Evolutionary conservation across 176 grass and related monocot genomes (phyloP).

Genomic region (maize (Zea mays)): DNA sequence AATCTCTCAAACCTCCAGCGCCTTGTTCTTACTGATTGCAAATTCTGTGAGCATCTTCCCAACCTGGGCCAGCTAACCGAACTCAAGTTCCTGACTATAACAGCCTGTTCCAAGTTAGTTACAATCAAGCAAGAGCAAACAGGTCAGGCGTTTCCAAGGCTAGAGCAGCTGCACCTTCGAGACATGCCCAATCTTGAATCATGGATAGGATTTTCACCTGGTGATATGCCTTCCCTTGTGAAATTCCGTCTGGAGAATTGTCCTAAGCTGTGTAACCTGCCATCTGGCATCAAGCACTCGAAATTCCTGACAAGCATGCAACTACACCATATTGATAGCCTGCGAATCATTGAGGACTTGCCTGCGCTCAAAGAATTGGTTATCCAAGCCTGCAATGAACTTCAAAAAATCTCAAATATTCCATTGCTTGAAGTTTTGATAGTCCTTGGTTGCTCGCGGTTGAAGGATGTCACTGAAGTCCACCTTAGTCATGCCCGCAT

Average conservation of each 20-base stretch:
- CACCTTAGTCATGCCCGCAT: conserved; percentile 39
- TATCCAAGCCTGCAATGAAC: conserved; percentile 32
- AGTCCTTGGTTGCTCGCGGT: conserved; percentile 33
- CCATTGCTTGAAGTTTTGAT: conserved; percentile 46
- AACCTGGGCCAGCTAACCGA: conserved; percentile 46
- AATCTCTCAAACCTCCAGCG: conserved; percentile 40
- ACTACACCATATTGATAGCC: conserved; percentile 37
- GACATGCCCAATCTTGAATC: conserved; percentile 52
- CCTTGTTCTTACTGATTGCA: conserved; percentile 50
- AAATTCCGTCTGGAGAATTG: conserved; percentile 56
- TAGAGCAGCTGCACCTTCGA: conserved; percentile 51
- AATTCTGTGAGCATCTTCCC: conserved; percentile 49
- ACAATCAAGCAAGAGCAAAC: conserved; percentile 36
- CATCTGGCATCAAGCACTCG: conserved; percentile 49
- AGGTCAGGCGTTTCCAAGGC: conserved; percentile 44
- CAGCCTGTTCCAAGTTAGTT: conserved; percentile 30
- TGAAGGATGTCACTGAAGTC: conserved; percentile 36
- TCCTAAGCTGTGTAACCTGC: conserved; percentile 48
- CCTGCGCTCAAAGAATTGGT: conserved; percentile 47
- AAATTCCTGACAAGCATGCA: conserved; percentile 40
- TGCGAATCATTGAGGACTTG: conserved; percentile 51
- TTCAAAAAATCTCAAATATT: conserved; percentile 48
- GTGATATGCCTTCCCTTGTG: conserved; percentile 47
- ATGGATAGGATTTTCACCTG: conserved; percentile 43
- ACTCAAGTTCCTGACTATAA: conserved; percentile 51